These are phyloP conservation scores for Penicillium sp. DNA, from an alignment of 2,329 filamentous ascomycete species.

Conservation along the genomic window DNA sequence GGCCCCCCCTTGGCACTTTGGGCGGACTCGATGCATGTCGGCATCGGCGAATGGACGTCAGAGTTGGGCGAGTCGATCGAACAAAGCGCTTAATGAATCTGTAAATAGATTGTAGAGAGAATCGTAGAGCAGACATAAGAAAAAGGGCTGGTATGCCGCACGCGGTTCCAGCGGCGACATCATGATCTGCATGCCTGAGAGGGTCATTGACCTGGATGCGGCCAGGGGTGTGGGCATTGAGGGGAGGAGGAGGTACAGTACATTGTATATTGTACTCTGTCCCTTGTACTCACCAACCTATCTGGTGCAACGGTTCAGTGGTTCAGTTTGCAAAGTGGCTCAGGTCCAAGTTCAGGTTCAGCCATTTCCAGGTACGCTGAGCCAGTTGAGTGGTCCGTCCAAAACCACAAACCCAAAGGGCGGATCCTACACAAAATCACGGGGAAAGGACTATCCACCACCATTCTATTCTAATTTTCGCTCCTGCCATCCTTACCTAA, in stretches of 20 bases:
- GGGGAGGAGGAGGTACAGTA: neutral
- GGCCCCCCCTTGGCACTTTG: neutral
- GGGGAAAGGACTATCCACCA: conserved; percentile 14
- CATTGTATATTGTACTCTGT: too few relatives aligned
- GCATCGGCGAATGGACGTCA: neutral
- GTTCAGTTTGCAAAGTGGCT: neutral
- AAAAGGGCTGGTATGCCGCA: conserved; percentile 11
- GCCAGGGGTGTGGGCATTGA: conserved; percentile 20
- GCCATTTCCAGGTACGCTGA: neutral
- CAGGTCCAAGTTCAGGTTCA: neutral
- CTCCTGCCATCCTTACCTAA: conserved; percentile 8
- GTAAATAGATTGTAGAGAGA: too few relatives aligned
- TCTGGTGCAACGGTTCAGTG: neutral
- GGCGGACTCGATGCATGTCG: conserved; percentile 2
- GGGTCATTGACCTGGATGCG: conserved; percentile 23
- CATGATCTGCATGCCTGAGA: conserved; percentile 33
- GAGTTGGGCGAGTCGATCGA: neutral
- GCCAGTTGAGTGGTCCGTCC: neutral
- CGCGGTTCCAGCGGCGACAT: conserved; percentile 18
- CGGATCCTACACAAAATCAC: conserved; percentile 17
- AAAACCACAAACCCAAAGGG: neutral
- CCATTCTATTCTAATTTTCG: conserved; percentile 12
- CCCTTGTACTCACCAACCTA: neutral
- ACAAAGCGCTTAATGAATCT: neutral
- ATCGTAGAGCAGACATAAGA: conserved; percentile 1